Conservation (phyloP, 305 asterid species). For the Fraxinus latifolia region DNA sequence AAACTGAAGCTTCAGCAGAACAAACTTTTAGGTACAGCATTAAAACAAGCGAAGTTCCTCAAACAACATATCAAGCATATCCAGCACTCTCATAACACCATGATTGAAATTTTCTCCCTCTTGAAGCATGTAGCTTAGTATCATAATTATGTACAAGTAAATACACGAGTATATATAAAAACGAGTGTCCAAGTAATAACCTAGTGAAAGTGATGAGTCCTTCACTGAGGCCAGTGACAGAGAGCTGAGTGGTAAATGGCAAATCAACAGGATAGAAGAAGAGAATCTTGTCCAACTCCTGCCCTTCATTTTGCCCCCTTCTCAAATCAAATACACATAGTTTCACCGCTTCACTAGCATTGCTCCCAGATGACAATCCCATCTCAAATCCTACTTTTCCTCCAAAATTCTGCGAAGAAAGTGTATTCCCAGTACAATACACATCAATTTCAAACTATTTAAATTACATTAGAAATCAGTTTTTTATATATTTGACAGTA, state of each 20-base stretch:
- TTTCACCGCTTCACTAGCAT: slow-evolving; percentile 54
- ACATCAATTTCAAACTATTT: neutral
- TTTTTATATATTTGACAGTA: neutral
- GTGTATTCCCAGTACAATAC: neutral
- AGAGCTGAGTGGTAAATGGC: slow-evolving; percentile 67
- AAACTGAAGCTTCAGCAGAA: neutral
- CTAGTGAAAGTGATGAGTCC: slow-evolving; percentile 86
- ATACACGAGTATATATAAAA: neutral
- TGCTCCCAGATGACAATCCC: slow-evolving; percentile 64
- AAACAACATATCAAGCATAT: neutral
- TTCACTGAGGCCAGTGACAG: slow-evolving; percentile 87
- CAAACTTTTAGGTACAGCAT: neutral
- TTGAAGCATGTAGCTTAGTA: neutral
- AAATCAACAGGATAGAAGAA: slow-evolving; percentile 83
- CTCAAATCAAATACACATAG: slow-evolving; percentile 84
- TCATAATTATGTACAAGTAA: neutral
- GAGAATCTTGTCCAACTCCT: slow-evolving; percentile 89
- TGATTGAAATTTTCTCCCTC: neutral
- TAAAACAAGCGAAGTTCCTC: neutral
- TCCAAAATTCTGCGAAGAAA: slow-evolving; percentile 20
- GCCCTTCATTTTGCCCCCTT: slow-evolving; percentile 97
- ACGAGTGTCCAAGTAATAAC: slow-evolving; percentile 24
- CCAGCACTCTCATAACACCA: neutral
- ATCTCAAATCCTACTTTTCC: slow-evolving; percentile 24
- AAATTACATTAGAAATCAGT: neutral